Evolutionary conservation across 441 rosid genomes (phyloP).

Genomic region (Corymbia citriodora): DNA sequence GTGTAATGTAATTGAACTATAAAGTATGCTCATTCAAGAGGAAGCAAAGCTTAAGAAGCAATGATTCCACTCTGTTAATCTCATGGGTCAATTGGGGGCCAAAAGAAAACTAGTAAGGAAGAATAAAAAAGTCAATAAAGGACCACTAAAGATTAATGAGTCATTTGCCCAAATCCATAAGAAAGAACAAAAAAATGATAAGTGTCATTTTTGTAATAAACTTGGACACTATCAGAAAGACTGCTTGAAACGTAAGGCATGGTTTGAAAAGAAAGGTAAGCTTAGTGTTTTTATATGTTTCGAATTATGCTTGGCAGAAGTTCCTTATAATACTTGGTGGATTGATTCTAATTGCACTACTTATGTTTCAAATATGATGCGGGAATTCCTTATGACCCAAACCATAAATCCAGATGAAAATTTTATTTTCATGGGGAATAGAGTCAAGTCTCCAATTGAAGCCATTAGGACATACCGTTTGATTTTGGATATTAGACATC

Average conservation of each 20-base stretch:
- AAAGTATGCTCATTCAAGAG: not conserved
- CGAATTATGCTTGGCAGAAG: not conserved
- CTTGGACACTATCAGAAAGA: not conserved
- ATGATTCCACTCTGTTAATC: not conserved
- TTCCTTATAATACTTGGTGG: not conserved
- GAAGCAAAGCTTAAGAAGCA: not conserved
- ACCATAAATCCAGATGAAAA: not conserved
- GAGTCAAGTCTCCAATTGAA: not conserved
- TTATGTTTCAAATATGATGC: not conserved
- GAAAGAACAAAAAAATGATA: not conserved
- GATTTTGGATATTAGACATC: not conserved
- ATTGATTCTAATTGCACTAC: not conserved
- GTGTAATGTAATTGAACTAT: not conserved
- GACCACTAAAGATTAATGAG: not conserved
- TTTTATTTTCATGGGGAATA: not conserved
- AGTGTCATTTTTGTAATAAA: not conserved
- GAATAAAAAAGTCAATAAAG: not conserved
- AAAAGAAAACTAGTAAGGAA: not conserved
- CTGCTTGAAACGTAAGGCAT: not conserved
- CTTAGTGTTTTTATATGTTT: not conserved
- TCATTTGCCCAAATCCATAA: not conserved
- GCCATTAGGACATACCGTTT: not conserved
- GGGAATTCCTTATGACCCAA: not conserved
- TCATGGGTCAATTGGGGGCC: not conserved
- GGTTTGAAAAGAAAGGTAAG: not conserved